phyloP scores from a whole-genome alignment of 129 eudicot genomes.

The Ambrosia artemisiifolia region DNA sequence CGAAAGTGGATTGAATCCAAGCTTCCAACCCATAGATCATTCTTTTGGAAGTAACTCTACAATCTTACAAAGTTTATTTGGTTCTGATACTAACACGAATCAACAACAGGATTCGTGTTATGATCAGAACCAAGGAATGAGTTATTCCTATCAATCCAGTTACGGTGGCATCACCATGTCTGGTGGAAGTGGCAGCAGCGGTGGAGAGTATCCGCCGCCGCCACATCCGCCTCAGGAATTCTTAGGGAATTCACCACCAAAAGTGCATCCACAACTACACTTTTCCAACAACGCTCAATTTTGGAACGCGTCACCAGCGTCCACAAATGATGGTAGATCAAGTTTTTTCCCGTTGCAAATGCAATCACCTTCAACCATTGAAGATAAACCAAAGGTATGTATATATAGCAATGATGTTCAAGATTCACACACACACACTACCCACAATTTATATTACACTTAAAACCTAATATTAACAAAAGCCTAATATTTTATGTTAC shows the following conservation, averaged over 20 bases:
- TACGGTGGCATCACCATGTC: slow-evolving; percentile 30
- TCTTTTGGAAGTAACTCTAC: slow-evolving; percentile 40
- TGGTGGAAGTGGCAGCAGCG: slow-evolving; percentile 19
- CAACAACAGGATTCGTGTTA: slow-evolving; percentile 38
- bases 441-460: slow-evolving; percentile 3
- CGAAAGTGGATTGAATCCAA: slow-evolving; percentile 29
- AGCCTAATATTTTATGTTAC: slow-evolving; percentile 28
- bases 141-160: slow-evolving; percentile 36
- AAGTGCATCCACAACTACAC: slow-evolving; percentile 30
- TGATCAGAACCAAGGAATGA: slow-evolving; percentile 35
- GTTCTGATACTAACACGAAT: slow-evolving; percentile 49
- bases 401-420: slow-evolving; percentile 5
- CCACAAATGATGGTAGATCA: slow-evolving; percentile 51
- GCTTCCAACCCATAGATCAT: slow-evolving; percentile 56
- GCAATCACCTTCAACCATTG: slow-evolving; percentile 52
- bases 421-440: neutral
- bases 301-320: slow-evolving; percentile 64
- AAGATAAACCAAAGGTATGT: slow-evolving; percentile 74
- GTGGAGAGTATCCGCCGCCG: slow-evolving; percentile 22
- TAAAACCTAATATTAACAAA: neutral
- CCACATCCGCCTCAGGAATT: slow-evolving; percentile 36
- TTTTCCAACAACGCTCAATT: slow-evolving; percentile 54
- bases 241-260: slow-evolving; percentile 42
- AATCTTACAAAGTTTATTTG: slow-evolving; percentile 50
- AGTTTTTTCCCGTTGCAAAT: slow-evolving; percentile 59